Evolutionary conservation across 202 grass and related monocot species (phyloP), one percentile per base, ranked within the genome.

Genomic region (Zoysia matrella): DNA sequence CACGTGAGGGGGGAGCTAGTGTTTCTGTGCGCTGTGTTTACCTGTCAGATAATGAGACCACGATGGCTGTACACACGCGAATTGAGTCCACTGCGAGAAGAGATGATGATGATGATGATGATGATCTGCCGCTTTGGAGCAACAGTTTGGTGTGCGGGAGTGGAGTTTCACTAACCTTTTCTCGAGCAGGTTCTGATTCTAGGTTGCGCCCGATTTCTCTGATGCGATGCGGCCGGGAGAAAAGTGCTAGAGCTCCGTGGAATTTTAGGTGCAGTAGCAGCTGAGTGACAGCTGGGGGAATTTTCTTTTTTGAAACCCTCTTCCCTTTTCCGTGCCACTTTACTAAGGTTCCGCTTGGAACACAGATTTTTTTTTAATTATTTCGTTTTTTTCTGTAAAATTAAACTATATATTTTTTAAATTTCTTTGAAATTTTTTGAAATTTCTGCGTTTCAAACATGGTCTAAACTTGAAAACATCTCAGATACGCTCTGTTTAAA

Each of bases 1-100:
- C 43, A 47, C 11, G 16, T 3, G 50, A 30, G 5, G 18, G 6
- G 39, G 57, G 44, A 53, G 60, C 69, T 75, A 71, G 76, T 85
- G 76, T 80, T 88, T 88, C 76, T 14, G 66, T 89, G 87, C 58
- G 82, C 72, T 89, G 77, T 75, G 60, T 61, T 51, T 74, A 46
- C 16, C 15, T 1, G 71, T n/a, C 42, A 72, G 51, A 80, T 68
- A 54, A 22, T 22, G 22, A 22, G 22, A 22, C 22, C 22, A 22
- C 22, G 22, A 22, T 22, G 22, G 22, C 22, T 22, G 22, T 22
- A 22, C 22, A 22, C 22, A 22, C 22, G 22, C 22, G 22, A 22
- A 22, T 22, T 22, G 22, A 22, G 22, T 22, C 22, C 22, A 22
- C 22, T 22, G 22, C 22, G 22, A 22, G 22, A 22, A 22, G 22